These are phyloP conservation scores for Gautieria morchelliformis DNA, from an alignment of 768 basidiomycete genomes.

Conservation along the genomic window DNA sequence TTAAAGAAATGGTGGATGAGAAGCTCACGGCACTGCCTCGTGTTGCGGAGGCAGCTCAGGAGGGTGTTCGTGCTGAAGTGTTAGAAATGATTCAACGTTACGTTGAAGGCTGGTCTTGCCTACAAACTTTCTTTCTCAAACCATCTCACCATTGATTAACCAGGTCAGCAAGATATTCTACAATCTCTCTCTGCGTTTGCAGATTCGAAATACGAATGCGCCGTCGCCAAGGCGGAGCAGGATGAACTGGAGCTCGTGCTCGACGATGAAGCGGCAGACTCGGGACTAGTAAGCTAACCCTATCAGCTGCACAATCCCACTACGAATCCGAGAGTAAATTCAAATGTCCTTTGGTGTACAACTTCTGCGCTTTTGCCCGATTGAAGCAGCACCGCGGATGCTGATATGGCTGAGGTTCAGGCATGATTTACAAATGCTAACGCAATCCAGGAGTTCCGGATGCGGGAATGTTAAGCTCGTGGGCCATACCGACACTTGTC, in stretches of 20 bases:
- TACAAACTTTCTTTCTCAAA: neutral
- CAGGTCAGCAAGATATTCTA: conserved; percentile 55
- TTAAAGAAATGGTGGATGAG: conserved; percentile 57
- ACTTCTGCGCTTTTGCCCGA: too few species aligned
- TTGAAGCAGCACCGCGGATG: too few species aligned
- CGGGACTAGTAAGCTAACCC: too few species aligned
- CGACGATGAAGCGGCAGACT: neutral
- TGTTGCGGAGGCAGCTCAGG: conserved; percentile 12
- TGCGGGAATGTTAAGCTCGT: too few species aligned
- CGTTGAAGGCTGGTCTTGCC: conserved; percentile 39
- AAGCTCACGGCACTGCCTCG: conserved; percentile 43
- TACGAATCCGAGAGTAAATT: too few species aligned
- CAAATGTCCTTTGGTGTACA: too few species aligned
- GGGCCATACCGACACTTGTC: too few species aligned
- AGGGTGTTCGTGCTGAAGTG: conserved; percentile 44
- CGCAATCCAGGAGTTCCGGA: too few species aligned
- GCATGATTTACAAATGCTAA: too few species aligned
- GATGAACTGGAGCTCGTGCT: neutral
- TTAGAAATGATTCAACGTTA: conserved; percentile 58
- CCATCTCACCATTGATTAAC: neutral
- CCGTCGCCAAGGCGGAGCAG: neutral
- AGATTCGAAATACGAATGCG: conserved; percentile 22
- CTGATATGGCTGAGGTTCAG: too few species aligned
- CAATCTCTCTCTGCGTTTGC: conserved; percentile 42
- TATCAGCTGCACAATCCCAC: too few species aligned